phyloP scores from a whole-genome alignment of 805 yeast species.

The Candida nanaspora region DNA sequence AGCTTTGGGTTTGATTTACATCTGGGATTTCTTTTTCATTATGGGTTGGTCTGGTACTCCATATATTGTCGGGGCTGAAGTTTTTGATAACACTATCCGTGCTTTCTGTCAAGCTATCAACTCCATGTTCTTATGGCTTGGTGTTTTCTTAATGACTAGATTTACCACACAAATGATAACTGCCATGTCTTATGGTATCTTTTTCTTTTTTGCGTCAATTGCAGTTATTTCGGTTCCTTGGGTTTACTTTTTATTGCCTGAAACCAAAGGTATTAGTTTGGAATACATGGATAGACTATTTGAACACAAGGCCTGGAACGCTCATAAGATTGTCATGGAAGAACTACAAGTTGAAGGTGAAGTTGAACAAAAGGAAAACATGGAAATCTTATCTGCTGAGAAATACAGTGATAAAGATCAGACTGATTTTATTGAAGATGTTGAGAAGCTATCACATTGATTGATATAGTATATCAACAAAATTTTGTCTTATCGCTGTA shows the following conservation, averaged over 20 bases:
- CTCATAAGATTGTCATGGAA: constrained; percentile 11
- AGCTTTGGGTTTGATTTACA: constrained; percentile 37
- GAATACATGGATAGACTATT: constrained; percentile 23
- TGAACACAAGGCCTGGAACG: constrained; percentile 20
- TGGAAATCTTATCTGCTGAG: not conserved
- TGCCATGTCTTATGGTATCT: constrained; percentile 36
- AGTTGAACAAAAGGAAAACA: not conserved
- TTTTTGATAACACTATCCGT: constrained; percentile 36
- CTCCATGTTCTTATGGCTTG: constrained; percentile 41
- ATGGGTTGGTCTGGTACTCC: constrained; percentile 40
- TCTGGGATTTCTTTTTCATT: constrained; percentile 40
- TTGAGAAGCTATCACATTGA: no score
- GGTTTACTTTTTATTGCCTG: constrained; percentile 29
- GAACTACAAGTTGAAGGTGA: constrained; percentile 1
- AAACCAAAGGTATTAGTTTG: constrained; percentile 26
- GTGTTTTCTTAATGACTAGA: constrained; percentile 43
- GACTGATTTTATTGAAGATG: constrained; percentile 3
- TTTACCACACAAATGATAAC: constrained; percentile 37
- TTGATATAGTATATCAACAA: no score
- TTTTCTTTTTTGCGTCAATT: constrained; percentile 33
- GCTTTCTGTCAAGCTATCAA: constrained; percentile 36
- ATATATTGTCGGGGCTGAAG: constrained; percentile 41
- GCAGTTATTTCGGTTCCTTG: constrained; percentile 23
- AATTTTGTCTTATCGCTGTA: not conserved
- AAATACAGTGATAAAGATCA: not conserved